Base-by-base conservation (phyloP, 2,329 filamentous ascomycete species). In the Alternaria metachromatica region DNA sequence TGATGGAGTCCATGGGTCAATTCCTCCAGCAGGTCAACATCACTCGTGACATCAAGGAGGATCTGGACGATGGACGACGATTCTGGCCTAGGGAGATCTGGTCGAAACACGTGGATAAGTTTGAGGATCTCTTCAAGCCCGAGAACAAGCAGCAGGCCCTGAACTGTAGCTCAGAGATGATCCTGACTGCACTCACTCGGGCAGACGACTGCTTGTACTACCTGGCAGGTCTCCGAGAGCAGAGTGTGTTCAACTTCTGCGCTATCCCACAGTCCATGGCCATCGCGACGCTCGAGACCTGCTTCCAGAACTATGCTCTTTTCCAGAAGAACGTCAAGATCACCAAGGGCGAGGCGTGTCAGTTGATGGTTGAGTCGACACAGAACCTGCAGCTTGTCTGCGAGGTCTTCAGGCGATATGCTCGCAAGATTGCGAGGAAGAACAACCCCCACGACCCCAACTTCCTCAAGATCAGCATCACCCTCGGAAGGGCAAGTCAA, bases 21-120 rank as follows among this genome's bases (percentile, higher is more conserved):
- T 97, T 99, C 82, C 84, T 99, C 65, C 96, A 99, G 78, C 97
- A 99, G 85, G 97, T 94, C 69, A 99, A 99, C 85, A 97, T 99
- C 80, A 97, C 98, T 77, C 93, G 96, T 77, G 96, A 99, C 79
- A 88, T 98, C 68, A 89, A 90, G 72, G 96, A 99, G 80, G 96
- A 99, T 77, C 90, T 90, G 72, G 87, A 92, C 63, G 96, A 98
- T 80, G 90, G 91, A 72, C 89, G 96, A 66, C 89, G 92, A 62
- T 99, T 97, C 87, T 99, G 93, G 89, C 96, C 96, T 55, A 92
- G 91, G 80, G 94, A 97, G 82, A 93, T 99, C 76, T 99, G 96
- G 96, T 93, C 92, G 77, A 96, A 97, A 85, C 90, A 99, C 78
- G 94, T 97, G 56, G 88, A 92, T 72, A 88, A 91, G 41, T 98